Evolutionary conservation across 257 asterid species (phyloP), one percentile per base, ranked within the genome.

Genomic region (Petrea volubilis): DNA sequence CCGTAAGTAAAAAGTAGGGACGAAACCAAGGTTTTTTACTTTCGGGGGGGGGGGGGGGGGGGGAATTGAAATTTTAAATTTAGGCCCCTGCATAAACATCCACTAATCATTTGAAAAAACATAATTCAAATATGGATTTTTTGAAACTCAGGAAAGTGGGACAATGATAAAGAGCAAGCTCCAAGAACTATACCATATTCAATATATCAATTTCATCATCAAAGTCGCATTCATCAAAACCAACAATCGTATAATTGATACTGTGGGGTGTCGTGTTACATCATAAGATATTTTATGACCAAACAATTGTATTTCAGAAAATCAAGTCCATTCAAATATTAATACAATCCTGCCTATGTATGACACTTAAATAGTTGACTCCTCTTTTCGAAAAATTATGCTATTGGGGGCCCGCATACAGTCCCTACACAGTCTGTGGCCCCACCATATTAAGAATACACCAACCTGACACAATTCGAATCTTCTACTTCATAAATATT

Each of bases 181-280:
- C 62, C 53, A 7, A 51, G 46, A 58, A 60, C 52, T 18, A 51
- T 28, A 53, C 53, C n/a, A 74, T 44, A 2, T 21, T 51, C 62
- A 29, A 68, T n/a, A n/a, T n/a, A n/a, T 34, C 47, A 67, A 7
- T 15, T 61, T 53, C 68, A 60, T 75, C 81, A 72, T 50, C 67
- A 62, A 31, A 53, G 63, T 62, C 12, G 18, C 67, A 52, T 50
- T 57, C 34, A 59, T 17, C 70, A 23, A n/a, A 43, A 27, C 71
- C 53, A 68, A 40, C 63, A 18, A 64, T 15, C 27, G 5, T 36
- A 20, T 63, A 63, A 28, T 65, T 44, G 63, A 67, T 34, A 38
- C 31, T 14, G 29, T 34, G n/a, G 56, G 53, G 47, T 25, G 65
- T 68, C 70, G 60, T 27, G 44, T 69, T 73, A 17, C 68, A 67